Evolutionary conservation across 768 basidiomycete genomes (phyloP), one percentile per base, ranked within the genome.

Genomic region (Coprinopsis strossmayeri): DNA sequence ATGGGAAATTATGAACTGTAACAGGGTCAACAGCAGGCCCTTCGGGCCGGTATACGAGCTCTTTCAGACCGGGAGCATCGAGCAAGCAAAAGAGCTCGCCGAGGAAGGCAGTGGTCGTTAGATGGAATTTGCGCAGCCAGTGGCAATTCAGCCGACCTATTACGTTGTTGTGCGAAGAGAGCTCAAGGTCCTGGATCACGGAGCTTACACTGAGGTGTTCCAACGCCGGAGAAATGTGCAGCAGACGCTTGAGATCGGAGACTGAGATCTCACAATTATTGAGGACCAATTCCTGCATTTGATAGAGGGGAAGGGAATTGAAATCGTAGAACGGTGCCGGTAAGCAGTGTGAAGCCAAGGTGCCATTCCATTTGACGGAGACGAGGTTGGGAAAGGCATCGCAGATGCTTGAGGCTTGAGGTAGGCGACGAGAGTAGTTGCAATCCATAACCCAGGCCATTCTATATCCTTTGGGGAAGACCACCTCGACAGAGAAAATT

Each of bases 241-340:
- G 21, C 7, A 45, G 43, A 4, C 28, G 25, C 11, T 45, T 28
- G 27, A 17, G 17, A 20, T 45, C 43, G 4, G 18, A 5, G 3
- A 20, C 10, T n/a, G 43, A 45, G 3, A 45, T 3, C 18, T 5
- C 5, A 18, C 27, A 28, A 20, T 32, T 20, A 9, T 28, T 20
- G 3, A 45, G 27, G 4, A 45, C 28, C 11, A 45, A 11, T 18
- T 45, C 43, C 27, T 18, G 43, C 25, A 45, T 27, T 32, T 45
- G 43, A 4, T n/a, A 3, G 12, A 45, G 43, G 11, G 43, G 43
- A n/a, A 45, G 43, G 25, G 25, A 17, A 27, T 45, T 45, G 28
- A 45, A 32, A 27, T 45, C 43, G 18, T 45, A 45, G 18, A 28
- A 45, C 11, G 43, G 43, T 28, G 43, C 43, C 4, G 43, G 43